Percentiles rank a stretch among this genome's conserved stretches.
These are phyloP conservation scores for Kurtzmaniella quercitrusa DNA, from an alignment of 1,139 yeast species.

Conservation along the genomic window DNA sequence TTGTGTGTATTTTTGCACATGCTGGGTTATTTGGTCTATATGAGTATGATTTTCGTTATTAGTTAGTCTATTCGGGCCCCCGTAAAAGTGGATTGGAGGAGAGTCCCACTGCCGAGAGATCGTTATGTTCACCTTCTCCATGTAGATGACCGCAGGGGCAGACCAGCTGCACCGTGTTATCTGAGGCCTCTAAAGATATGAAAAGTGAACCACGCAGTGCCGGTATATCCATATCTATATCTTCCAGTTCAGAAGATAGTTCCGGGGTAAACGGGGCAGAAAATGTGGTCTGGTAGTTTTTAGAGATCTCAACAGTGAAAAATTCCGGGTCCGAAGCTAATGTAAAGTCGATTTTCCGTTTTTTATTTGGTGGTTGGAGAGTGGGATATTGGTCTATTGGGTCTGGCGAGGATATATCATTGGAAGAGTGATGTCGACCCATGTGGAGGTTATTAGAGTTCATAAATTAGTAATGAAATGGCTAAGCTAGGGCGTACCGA, in stretches of 20 bases:
- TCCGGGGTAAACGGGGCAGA: neutral
- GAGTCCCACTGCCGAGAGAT: conserved; percentile 19
- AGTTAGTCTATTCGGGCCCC: conserved; percentile 16
- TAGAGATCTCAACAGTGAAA: neutral
- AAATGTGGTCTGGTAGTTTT: neutral
- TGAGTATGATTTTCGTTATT: too few species aligned
- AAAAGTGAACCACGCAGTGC: neutral
- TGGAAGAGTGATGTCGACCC: too few species aligned
- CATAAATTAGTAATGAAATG: too few species aligned
- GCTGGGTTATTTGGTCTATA: too few species aligned
- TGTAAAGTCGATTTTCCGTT: neutral
- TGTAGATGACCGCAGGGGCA: conserved; percentile 24
- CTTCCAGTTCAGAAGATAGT: neutral
- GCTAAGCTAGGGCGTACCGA: too few species aligned
- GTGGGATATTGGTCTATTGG: neutral
- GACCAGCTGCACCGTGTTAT: neutral
- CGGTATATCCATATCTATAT: neutral
- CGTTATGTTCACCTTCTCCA: conserved; percentile 22
- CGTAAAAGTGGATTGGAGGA: conserved; percentile 15
- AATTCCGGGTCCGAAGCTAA: neutral
- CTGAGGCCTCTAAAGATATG: neutral
- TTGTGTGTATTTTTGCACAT: too few species aligned
- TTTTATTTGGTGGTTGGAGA: neutral
- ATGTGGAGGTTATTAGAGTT: too few species aligned
- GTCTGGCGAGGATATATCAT: neutral